Percentiles rank a stretch among this genome's conserved stretches.
phyloP scores from a whole-genome alignment of 805 yeast species.

The Suhomyces canberraensis region DNA sequence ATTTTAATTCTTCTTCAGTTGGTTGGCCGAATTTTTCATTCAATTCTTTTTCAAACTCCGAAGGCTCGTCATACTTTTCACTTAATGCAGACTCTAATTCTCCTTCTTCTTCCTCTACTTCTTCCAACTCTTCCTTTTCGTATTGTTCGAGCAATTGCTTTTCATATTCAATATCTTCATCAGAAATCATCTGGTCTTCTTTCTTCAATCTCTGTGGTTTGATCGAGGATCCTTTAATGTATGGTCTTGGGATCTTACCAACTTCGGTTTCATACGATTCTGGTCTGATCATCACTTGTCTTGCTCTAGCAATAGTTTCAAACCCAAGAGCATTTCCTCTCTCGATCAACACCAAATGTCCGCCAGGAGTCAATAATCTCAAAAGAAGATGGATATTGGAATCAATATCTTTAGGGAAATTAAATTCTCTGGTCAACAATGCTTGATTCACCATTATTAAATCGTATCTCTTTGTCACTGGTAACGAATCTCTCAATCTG shows the following conservation, averaged over 20 bases:
- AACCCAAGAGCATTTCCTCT: constrained; percentile 89
- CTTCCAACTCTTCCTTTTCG: constrained; percentile 19
- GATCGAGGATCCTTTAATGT: constrained; percentile 47
- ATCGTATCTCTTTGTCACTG: constrained; percentile 61
- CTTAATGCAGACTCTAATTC: constrained; percentile 30
- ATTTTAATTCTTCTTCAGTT: constrained; percentile 31
- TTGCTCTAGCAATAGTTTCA: constrained; percentile 83
- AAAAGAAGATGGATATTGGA: constrained; percentile 57
- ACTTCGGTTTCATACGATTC: constrained; percentile 54
- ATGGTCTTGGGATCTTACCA: constrained; percentile 70
- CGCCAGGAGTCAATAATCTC: constrained; percentile 67
- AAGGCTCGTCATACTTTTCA: constrained; percentile 40
- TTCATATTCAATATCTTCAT: constrained; percentile 33
- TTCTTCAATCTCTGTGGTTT: constrained; percentile 38
- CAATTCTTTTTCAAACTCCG: constrained; percentile 43
- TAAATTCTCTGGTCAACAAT: constrained; percentile 53
- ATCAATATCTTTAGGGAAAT: constrained; percentile 75
- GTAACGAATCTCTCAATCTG: constrained; percentile 50
- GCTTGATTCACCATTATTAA: constrained; percentile 83
- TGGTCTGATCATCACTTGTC: constrained; percentile 88
- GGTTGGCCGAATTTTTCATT: constrained; percentile 42
- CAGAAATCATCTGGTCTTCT: constrained; percentile 35
- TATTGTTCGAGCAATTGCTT: constrained; percentile 25
- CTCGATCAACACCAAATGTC: constrained; percentile 76
- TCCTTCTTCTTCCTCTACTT: too few species aligned